These are phyloP conservation scores for Maudiozyma saulgeensis DNA, from an alignment of 805 yeast species.

Conservation along the genomic window DNA sequence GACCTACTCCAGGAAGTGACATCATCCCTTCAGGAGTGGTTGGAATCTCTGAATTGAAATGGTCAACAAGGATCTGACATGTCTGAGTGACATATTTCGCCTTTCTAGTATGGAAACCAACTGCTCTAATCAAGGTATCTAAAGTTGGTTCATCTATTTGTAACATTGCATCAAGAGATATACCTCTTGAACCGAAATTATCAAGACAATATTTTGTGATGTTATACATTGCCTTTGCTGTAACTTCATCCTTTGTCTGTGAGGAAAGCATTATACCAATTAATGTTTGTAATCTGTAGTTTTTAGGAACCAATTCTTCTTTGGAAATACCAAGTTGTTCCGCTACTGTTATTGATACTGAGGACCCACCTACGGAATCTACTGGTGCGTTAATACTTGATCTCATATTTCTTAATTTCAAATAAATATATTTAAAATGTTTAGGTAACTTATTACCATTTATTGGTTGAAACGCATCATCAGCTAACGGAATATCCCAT, in stretches of 20 bases:
- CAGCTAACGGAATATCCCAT: conserved; percentile 14
- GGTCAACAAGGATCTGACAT: conserved; percentile 40
- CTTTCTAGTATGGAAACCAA: conserved; percentile 81
- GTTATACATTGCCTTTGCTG: conserved; percentile 57
- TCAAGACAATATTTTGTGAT: conserved; percentile 42
- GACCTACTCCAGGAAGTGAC: conserved; percentile 85
- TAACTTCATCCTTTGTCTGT: conserved; percentile 86
- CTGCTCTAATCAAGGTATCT: conserved; percentile 60
- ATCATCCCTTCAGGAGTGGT: conserved; percentile 52
- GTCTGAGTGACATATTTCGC: conserved; percentile 60
- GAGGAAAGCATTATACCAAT: conserved; percentile 80
- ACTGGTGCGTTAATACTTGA: conserved; percentile 66
- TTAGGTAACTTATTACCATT: conserved; percentile 26
- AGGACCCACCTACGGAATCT: conserved; percentile 79
- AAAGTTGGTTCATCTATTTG: conserved; percentile 45
- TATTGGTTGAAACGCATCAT: conserved; percentile 7
- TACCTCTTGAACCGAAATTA: conserved; percentile 38
- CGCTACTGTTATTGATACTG: conserved; percentile 35
- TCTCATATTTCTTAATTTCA: conserved; percentile 59
- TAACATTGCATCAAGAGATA: conserved; percentile 46
- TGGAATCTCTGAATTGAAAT: conserved; percentile 65
- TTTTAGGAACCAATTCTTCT: conserved; percentile 25
- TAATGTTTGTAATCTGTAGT: conserved; percentile 61
- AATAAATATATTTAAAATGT: conserved; percentile 48
- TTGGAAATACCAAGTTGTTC: conserved; percentile 20